phyloP scores from a whole-genome alignment of 805 yeast species.

The Sungouiella thailandica region DNA sequence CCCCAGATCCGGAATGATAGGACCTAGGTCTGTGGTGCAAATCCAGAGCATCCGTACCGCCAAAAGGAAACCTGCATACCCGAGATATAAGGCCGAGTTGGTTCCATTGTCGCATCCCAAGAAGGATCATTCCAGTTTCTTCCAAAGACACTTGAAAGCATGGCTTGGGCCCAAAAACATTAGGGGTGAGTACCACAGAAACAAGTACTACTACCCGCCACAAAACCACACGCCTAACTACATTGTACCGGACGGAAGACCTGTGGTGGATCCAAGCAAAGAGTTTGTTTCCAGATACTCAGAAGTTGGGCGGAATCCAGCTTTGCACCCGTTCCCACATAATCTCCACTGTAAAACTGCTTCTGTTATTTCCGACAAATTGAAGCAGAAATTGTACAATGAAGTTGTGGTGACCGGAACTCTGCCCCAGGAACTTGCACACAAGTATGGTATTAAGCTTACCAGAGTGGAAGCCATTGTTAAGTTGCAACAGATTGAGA shows the following conservation, averaged over 20 bases:
- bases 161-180: constrained; percentile 82
- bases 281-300: constrained; percentile 17
- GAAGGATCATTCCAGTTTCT: constrained; percentile 45
- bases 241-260: constrained; percentile 50
- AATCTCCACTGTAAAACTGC: constrained; percentile 71
- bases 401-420: constrained; percentile 50
- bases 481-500: constrained; percentile 61
- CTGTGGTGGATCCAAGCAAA: constrained; percentile 18
- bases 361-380: constrained; percentile 48
- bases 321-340: constrained; percentile 76
- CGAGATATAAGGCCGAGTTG: constrained; percentile 24
- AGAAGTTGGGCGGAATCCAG: constrained; percentile 17
- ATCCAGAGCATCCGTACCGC: constrained; percentile 12
- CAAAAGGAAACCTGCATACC: constrained; percentile 3
- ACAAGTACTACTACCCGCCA: constrained; percentile 68
- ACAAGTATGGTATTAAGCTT: constrained; percentile 71
- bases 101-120: constrained; percentile 28
- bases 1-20: too few species aligned
- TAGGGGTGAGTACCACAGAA: constrained; percentile 74
- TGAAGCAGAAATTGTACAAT: constrained; percentile 56
- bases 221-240: constrained; percentile 70
- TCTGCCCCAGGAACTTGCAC: constrained; percentile 69
- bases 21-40: constrained; percentile 12
- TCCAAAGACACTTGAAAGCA: constrained; percentile 59
- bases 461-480: constrained; percentile 88